A percentile compares a stretch with the other conserved stretches of the same genome.
These are phyloP conservation scores for Metschnikowia cubensis DNA, from an alignment of 805 yeast genomes.

Conservation along the genomic window DNA sequence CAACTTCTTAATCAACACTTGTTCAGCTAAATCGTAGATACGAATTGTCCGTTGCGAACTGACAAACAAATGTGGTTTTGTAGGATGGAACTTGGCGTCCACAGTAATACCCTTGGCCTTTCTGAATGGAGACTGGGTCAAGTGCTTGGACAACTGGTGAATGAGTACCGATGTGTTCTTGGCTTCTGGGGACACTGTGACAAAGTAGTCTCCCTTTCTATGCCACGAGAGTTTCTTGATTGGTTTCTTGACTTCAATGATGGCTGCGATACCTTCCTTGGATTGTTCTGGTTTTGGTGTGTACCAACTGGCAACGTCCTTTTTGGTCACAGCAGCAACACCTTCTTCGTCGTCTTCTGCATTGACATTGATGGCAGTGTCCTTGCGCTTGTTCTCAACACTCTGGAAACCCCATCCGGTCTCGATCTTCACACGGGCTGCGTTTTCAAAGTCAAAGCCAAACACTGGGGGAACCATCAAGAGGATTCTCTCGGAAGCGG, in stretches of 20 bases:
- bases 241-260: constrained; percentile 60
- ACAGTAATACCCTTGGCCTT: constrained; percentile 90
- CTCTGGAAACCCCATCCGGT: constrained; percentile 87
- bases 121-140: constrained; percentile 92
- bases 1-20: constrained; percentile 75
- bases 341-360: constrained; percentile 31
- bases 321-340: constrained; percentile 25
- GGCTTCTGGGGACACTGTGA: constrained; percentile 92
- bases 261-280: constrained; percentile 64
- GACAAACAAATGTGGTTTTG: constrained; percentile 88
- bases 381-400: constrained; percentile 49
- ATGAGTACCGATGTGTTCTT: constrained; percentile 85
- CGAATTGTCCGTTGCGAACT: constrained; percentile 91
- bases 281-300: constrained; percentile 65
- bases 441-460: constrained; percentile 82
- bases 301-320: constrained; percentile 73
- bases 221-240: constrained; percentile 92
- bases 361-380: constrained; percentile 33
- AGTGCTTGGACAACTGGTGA: constrained; percentile 91
- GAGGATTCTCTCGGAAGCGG: constrained; percentile 76
- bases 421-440: constrained; percentile 74
- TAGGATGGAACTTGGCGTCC: constrained; percentile 97
- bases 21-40: constrained; percentile 85
- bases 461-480: constrained; percentile 87
- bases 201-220: constrained; percentile 94